A percentile compares a stretch with the other conserved stretches of the same genome.
Evolutionary conservation across 306 rosid species (phyloP).

Genomic region (Urtica urens): DNA sequence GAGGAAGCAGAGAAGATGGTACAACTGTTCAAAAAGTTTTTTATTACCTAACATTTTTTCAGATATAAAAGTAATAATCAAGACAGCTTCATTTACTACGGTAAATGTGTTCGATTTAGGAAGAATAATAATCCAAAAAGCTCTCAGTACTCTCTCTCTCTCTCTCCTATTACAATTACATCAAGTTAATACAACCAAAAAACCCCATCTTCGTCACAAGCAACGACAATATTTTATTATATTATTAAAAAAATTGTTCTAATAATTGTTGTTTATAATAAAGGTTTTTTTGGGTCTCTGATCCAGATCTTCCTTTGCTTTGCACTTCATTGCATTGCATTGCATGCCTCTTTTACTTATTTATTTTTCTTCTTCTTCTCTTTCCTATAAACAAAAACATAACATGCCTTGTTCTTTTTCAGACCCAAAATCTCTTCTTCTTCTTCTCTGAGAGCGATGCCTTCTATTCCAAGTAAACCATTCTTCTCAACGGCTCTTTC

Average conservation of each 20-base stretch:
- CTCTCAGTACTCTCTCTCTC: constrained; percentile 24
- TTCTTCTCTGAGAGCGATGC: constrained; percentile 40
- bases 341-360: no score
- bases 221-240: constrained; percentile 24
- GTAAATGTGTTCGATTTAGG: constrained; percentile 20
- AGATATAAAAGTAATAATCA: no score
- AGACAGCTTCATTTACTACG: no score
- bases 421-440: not conserved
- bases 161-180: no score
- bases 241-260: constrained; percentile 17
- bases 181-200: not conserved
- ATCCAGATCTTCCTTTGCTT: constrained; percentile 35
- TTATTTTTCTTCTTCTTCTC: constrained; percentile 68
- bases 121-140: constrained; percentile 21
- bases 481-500: constrained; percentile 4
- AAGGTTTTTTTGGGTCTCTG: constrained; percentile 18
- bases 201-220: constrained; percentile 22
- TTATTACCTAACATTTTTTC: no score
- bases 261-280: constrained; percentile 31
- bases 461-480: constrained; percentile 61
- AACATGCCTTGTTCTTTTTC: constrained; percentile 22
- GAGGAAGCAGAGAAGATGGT: constrained; percentile 14
- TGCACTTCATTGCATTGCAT: constrained; percentile 63
- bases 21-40: constrained; percentile 19
- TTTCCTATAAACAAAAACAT: constrained; percentile 71